Evolutionary conservation across 2,329 filamentous ascomycete genomes (phyloP).

Genomic region (Aulographum hederae): DNA sequence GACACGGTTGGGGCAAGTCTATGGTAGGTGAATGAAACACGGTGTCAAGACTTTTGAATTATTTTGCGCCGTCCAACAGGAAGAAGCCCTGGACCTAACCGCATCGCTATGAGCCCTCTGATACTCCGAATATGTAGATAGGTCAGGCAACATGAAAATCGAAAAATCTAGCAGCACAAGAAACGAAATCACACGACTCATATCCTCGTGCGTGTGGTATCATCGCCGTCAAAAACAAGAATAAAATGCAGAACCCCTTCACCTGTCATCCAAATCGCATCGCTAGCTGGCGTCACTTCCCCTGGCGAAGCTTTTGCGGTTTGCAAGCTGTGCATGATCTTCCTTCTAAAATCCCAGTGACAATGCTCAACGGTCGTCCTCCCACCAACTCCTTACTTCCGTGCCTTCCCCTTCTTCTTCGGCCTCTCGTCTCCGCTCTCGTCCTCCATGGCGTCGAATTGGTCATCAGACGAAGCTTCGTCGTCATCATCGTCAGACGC

Average conservation of each 20-base stretch:
- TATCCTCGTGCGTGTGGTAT: neutral
- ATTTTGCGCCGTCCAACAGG: no score
- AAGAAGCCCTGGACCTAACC: no score
- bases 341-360: neutral
- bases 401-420: neutral
- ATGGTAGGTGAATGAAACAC: no score
- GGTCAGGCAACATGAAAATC: no score
- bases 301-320: neutral
- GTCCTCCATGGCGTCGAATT: constrained; percentile 7
- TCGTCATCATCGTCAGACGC: constrained; percentile 21
- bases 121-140: no score
- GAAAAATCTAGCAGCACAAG: no score
- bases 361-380: neutral
- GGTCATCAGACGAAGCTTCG: constrained; percentile 6
- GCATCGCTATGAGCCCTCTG: no score
- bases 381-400: neutral
- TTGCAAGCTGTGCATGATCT: neutral
- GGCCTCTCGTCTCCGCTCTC: constrained; percentile 4
- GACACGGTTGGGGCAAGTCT: no score
- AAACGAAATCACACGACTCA: no score
- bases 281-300: neutral
- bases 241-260: neutral
- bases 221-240: neutral
- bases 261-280: neutral
- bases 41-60: no score